Percentiles rank a stretch among this genome's conserved stretches.
phyloP scores from a whole-genome alignment of 192 early-diverging fungal genomes.

The Umbelopsis isabellina region DNA sequence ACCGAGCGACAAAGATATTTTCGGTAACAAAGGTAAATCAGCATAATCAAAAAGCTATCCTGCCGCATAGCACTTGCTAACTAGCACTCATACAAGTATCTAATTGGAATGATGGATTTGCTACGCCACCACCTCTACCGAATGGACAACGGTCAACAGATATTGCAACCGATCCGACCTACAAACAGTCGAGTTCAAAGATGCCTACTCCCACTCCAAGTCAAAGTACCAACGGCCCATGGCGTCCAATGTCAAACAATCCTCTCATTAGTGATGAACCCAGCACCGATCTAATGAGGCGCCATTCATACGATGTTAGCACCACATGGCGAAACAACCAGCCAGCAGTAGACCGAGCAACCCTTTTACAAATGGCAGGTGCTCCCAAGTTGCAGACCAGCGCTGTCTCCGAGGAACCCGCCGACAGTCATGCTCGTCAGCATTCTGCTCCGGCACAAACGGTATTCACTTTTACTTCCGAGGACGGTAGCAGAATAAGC shows the following conservation, averaged over 20 bases:
- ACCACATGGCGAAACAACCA: constrained; percentile 30
- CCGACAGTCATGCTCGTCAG: background rate
- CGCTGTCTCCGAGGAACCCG: background rate
- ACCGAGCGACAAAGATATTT: constrained; percentile 18
- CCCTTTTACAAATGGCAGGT: constrained; percentile 12
- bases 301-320: constrained; percentile 41
- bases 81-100: background rate
- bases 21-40: constrained; percentile 6
- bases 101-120: constrained; percentile 8
- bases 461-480: constrained; percentile 12
- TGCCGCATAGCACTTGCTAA: background rate
- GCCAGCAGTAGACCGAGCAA: constrained; percentile 2
- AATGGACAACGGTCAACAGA: background rate
- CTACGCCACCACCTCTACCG: constrained; percentile 5
- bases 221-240: background rate
- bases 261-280: constrained; percentile 24
- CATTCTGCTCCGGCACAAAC: constrained; percentile 13
- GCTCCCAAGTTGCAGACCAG: background rate
- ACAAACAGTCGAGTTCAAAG: constrained; percentile 5
- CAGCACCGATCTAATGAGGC: constrained; percentile 25
- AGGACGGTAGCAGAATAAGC: background rate
- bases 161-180: background rate
- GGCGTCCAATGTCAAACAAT: constrained; percentile 11
- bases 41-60: background rate
- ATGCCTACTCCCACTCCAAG: background rate